phyloP scores from a whole-genome alignment of 1,284 basidiomycete genomes.

The Fomes fomentarius region DNA sequence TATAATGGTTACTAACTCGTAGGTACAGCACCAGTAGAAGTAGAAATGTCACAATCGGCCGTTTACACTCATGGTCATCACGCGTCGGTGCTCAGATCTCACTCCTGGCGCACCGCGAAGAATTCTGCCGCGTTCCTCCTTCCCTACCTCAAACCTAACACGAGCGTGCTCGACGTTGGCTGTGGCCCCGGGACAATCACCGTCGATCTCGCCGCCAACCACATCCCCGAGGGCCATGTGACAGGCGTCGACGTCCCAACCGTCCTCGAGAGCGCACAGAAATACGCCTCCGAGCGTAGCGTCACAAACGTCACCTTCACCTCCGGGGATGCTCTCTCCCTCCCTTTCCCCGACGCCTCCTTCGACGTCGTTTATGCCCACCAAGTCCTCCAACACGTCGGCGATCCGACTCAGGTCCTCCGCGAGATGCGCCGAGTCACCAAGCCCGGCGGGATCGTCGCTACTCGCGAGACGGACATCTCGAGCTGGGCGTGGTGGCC shows the following conservation, averaged over 20 bases:
- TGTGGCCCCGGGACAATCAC: constrained; percentile 52
- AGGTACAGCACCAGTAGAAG: too few species aligned
- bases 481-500: constrained; percentile 37
- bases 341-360: constrained; percentile 38
- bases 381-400: constrained; percentile 48
- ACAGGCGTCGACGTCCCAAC: constrained; percentile 41
- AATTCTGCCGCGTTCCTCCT: constrained; percentile 48
- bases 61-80: constrained; percentile 39
- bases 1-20: too few species aligned
- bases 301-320: constrained; percentile 38
- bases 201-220: constrained; percentile 39
- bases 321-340: constrained; percentile 36
- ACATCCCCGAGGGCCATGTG: constrained; percentile 42
- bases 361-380: constrained; percentile 50
- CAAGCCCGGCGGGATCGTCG: constrained; percentile 46
- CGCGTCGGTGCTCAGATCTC: constrained; percentile 43
- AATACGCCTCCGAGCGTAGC: constrained; percentile 29
- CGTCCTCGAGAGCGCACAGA: constrained; percentile 36
- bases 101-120: constrained; percentile 43
- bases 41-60: constrained; percentile 18
- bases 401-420: constrained; percentile 42
- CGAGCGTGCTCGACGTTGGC: constrained; percentile 49
- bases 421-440: constrained; percentile 48
- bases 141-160: constrained; percentile 39
- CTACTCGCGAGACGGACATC: constrained; percentile 41